Percentiles rank a stretch among this genome's conserved stretches.
Conservation (phyloP, 495 filamentous ascomycete species). For the Friedmanniomyces endolithicus region DNA sequence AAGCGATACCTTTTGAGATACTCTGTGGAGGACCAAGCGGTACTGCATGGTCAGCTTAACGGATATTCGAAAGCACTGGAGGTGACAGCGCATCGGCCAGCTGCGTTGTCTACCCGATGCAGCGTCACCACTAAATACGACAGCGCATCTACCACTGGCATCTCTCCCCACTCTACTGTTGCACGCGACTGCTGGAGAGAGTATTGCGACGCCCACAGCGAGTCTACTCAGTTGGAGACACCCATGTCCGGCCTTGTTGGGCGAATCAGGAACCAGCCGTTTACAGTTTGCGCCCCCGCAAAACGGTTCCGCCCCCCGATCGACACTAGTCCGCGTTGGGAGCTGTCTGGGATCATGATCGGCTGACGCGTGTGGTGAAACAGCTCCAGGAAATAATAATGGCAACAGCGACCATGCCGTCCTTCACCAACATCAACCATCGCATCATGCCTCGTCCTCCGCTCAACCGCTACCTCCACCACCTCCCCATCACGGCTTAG, state of each 20-base stretch:
- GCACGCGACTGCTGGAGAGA: neutral
- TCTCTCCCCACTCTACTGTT: neutral
- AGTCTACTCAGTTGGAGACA: too few species aligned
- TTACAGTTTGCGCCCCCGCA: too few species aligned
- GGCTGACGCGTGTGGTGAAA: neutral
- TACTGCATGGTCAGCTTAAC: neutral
- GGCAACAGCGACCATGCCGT: neutral
- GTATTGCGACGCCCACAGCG: too few species aligned
- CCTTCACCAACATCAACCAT: conserved; percentile 1
- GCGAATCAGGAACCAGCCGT: too few species aligned
- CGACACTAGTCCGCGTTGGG: too few species aligned
- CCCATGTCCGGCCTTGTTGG: neutral
- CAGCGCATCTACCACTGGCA: neutral
- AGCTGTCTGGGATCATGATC: neutral
- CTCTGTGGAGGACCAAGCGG: neutral
- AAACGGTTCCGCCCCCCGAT: too few species aligned
- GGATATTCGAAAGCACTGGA: neutral
- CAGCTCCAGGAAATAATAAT: too few species aligned
- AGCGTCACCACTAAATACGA: neutral
- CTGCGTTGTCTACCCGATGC: neutral
- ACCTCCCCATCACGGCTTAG: conserved; percentile 23
- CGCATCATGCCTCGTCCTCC: neutral
- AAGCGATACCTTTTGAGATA: neutral
- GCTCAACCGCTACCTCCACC: conserved; percentile 17
- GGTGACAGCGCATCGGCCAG: neutral